Percentiles rank a stretch among this genome's conserved stretches.
phyloP scores from a whole-genome alignment of 352 stramenopile genomes.

The Globisporangium iwayamae region DNA sequence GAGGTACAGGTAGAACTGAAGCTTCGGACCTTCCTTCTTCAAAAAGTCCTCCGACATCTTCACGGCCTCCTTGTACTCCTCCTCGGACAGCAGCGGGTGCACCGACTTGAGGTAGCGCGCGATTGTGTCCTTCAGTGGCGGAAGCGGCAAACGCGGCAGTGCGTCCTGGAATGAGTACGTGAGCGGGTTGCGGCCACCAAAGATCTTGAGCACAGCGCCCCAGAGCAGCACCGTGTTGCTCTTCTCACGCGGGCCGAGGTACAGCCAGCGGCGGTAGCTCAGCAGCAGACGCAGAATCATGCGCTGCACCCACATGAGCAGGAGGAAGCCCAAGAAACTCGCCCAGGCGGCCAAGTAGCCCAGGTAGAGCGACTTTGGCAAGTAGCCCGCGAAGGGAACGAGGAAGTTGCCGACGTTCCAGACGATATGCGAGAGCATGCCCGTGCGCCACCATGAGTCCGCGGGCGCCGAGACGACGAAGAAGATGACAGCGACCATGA shows the following conservation, averaged over 20 bases:
- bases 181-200: conserved; percentile 74
- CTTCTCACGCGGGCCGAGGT: conserved; percentile 69
- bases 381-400: conserved; percentile 58
- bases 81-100: conserved; percentile 81
- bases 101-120: conserved; percentile 90
- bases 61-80: conserved; percentile 88
- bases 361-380: conserved; percentile 74
- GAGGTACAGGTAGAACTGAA: conserved; percentile 89
- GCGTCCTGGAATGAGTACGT: conserved; percentile 91
- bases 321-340: conserved; percentile 71
- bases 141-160: conserved; percentile 91
- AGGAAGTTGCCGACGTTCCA: conserved; percentile 81
- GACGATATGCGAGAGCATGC: conserved; percentile 62
- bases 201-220: conserved; percentile 77
- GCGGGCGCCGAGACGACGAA: conserved; percentile 52
- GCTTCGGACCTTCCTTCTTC: conserved; percentile 82
- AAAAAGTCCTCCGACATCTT: conserved; percentile 84
- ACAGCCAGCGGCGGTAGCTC: conserved; percentile 87
- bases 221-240: conserved; percentile 64
- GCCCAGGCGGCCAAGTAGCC: conserved; percentile 83
- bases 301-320: conserved; percentile 85
- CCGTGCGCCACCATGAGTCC: conserved; percentile 86
- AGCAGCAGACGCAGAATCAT: conserved; percentile 78
- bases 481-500: conserved; percentile 57
- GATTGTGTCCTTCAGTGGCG: conserved; percentile 91